These are phyloP conservation scores for Polytolypa hystricis DNA, from an alignment of 2,329 filamentous ascomycete species.

Conservation along the genomic window DNA sequence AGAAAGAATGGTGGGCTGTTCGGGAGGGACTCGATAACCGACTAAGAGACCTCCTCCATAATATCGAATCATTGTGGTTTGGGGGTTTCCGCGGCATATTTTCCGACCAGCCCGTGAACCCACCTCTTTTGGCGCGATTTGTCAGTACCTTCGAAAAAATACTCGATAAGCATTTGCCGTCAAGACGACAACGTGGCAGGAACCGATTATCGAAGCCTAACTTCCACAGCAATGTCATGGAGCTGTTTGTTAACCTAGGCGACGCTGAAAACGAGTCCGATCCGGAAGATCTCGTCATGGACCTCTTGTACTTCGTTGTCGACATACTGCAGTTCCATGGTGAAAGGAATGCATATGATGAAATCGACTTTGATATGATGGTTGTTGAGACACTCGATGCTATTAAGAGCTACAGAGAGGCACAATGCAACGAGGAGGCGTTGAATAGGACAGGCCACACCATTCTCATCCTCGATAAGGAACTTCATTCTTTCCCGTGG, in stretches of 20 bases:
- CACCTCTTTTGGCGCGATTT: constrained; percentile 61
- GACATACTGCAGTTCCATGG: constrained; percentile 95
- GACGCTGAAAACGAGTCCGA: constrained; percentile 60
- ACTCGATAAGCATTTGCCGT: constrained; percentile 75
- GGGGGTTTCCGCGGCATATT: constrained; percentile 94
- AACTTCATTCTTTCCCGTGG: constrained; percentile 87
- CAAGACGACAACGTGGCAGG: constrained; percentile 52
- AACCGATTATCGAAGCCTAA: constrained; percentile 41
- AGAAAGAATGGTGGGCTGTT: constrained; percentile 80
- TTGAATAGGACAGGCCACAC: constrained; percentile 48
- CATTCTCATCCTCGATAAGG: constrained; percentile 82
- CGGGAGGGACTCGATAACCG: constrained; percentile 68
- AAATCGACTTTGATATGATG: constrained; percentile 91
- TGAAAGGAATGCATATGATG: constrained; percentile 91
- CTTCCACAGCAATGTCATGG: constrained; percentile 59
- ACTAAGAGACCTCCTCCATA: constrained; percentile 65
- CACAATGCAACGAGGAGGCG: constrained; percentile 12
- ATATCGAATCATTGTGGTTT: constrained; percentile 87
- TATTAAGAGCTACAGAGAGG: constrained; percentile 62
- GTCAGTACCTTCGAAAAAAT: constrained; percentile 66
- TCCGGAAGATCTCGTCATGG: constrained; percentile 79
- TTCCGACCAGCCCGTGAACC: constrained; percentile 55
- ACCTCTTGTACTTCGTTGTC: constrained; percentile 89
- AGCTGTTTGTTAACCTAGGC: constrained; percentile 79
- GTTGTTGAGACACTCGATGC: constrained; percentile 80